Evolutionary conservation across 345 rosid species (phyloP), one percentile per base, ranked within the genome.

Genomic region (Melaleuca quinquenervia): DNA sequence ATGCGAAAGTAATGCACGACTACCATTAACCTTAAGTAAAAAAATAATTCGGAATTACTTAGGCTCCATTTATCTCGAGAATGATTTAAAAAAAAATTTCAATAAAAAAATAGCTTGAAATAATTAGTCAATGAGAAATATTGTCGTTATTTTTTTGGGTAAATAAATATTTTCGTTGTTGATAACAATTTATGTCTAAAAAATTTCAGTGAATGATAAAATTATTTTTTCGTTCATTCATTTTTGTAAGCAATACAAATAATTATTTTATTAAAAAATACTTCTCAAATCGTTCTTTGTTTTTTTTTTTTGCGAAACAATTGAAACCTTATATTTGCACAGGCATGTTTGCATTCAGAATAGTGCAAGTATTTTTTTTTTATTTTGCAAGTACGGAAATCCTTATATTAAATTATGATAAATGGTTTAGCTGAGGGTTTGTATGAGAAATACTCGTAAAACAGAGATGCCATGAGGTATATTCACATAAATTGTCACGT

Each of bases 131-230:
- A 56, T 56, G 1, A 24, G 10, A 24, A 56, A 12, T 5, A 56
- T 56, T 56, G 24, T 10, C 62, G 5, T 56, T 26, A 56, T 1
- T 24, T n/a, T n/a, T n/a, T n/a, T n/a, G n/a, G n/a, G n/a, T n/a
- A n/a, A n/a, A 24, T 24, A 24, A 56, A 12, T 5, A 56, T 56
- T 56, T 56, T 10, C 62, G 5, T 56, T 26, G 24, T 1, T 24
- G 15, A 0, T 6, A 56, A 55, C 3, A 56, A 24, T 56, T 24
- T 56, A 56, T 55, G 2, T 24, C 0, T 2, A 24, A 26, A 55
- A 0, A 10, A 24, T 5, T 56, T 56, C 24, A 0, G 6, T 26
- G 0, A 27, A 12, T 1, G 5, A 56, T 56, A 24, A 56, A 11
- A 11, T 56, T 26, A 11, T 24, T 11, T 56, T 56, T 24, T 2